Base-by-base conservation (phyloP, 768 basidiomycete species). In the Agrocybe praecox region DNA sequence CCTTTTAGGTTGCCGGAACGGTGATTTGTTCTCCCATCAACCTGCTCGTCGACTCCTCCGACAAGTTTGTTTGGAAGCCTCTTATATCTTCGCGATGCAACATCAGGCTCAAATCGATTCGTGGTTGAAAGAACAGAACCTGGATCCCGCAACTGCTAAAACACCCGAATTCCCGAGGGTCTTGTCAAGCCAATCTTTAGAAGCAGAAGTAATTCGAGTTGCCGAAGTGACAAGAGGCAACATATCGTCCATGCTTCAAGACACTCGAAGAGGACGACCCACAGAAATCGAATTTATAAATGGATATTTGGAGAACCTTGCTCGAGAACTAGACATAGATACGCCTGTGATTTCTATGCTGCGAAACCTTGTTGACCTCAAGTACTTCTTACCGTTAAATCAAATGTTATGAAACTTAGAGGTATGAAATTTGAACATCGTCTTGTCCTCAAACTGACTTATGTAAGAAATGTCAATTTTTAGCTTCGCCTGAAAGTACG, bases 281-380 rank as follows among this genome's bases (percentile, higher is more conserved):
- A 95, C 94, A 0, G 95, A 98, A 74, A 81, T 98, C 21, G 83
- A 89, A 17, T 91, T 76, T 64, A 76, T 97, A 64, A 94, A 92
- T 57, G 95, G 96, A 5, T 92, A 94, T 68, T 70, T 98, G 48
- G 66, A 86, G 24, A 72, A 74, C 8, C 72, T 94, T 8, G 96
- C 89, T 22, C 62, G 72, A 46, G 69, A 76, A 36, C 81, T 88
- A 62, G 72, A 75, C 6, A 74, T 94, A 26, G 69, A 72, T 17
- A 89, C 87, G 66, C 84, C 85, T 6, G 76, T 80, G 22, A 90
- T 78, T 54, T 68, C 77, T 1, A 73, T 76, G n/a, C 74, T 92
- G 46, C 66, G 79, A 34, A 74, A 85, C 50, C 74, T 92, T 60
- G 73, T 91, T 58, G 81, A 81, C 63, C 74, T 89, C 78, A 83